phyloP scores from a whole-genome alignment of 2,329 filamentous ascomycete genomes.

The Aspergillus unguis region DNA sequence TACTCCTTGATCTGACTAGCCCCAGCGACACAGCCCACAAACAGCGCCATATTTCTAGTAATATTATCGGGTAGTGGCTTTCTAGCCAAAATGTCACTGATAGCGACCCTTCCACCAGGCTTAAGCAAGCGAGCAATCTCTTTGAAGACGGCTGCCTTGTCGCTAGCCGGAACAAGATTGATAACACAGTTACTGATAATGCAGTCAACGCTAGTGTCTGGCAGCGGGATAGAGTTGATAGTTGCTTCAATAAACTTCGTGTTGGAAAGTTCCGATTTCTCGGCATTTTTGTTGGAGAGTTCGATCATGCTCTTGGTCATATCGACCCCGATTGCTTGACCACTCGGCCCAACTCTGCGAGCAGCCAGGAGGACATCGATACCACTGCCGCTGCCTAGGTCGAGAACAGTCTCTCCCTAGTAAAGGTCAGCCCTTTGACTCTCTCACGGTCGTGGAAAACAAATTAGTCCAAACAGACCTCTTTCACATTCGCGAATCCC shows the following conservation, averaged over 20 bases:
- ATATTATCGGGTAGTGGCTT: conserved; percentile 50
- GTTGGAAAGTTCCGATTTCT: conserved; percentile 42
- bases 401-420: conserved; percentile 56
- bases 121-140: conserved; percentile 60
- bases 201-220: conserved; percentile 46
- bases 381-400: conserved; percentile 57
- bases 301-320: conserved; percentile 56
- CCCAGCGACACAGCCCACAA: conserved; percentile 60
- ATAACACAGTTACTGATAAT: conserved; percentile 64
- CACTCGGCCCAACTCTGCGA: conserved; percentile 48
- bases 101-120: conserved; percentile 55
- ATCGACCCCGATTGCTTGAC: conserved; percentile 56
- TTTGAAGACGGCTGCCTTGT: conserved; percentile 54
- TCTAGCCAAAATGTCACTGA: conserved; percentile 58
- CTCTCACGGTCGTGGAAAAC: conserved; percentile 52
- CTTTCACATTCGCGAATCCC: conserved; percentile 47
- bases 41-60: conserved; percentile 49
- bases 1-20: conserved; percentile 55
- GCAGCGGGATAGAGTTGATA: conserved; percentile 52
- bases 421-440: conserved; percentile 56
- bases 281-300: conserved; percentile 47
- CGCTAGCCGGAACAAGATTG: conserved; percentile 54
- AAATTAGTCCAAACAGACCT: conserved; percentile 30
- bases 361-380: conserved; percentile 58
- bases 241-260: conserved; percentile 50